Conservation (phyloP, 2,329 filamentous ascomycete species). For the Talaromyces sp. region DNA sequence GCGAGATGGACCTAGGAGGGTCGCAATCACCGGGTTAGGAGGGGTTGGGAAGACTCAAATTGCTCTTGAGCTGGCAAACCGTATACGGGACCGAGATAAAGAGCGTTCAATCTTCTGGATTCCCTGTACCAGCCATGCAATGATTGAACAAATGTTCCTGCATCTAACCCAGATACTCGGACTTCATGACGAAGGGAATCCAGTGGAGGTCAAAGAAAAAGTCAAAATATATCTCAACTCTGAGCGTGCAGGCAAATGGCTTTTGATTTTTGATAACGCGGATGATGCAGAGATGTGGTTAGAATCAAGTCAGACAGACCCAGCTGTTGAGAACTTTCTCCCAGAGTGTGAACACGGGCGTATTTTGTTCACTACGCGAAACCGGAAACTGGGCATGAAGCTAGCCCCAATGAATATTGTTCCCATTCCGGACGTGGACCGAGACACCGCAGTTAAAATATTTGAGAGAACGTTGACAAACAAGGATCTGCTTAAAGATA, state of each 20-base stretch:
- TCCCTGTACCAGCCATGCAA: conserved; percentile 2
- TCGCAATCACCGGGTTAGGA: conserved; percentile 13
- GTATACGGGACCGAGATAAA: not conserved
- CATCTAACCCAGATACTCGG: conserved; percentile 4
- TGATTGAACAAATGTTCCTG: conserved; percentile 12
- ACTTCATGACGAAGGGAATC: conserved; percentile 4
- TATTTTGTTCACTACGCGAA: conserved; percentile 28
- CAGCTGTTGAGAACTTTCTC: conserved; percentile 12
- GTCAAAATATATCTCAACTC: conserved; percentile 15
- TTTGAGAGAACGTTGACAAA: conserved; percentile 14
- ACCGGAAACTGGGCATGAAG: conserved; percentile 13
- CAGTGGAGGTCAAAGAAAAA: conserved; percentile 3
- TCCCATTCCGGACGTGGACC: conserved; percentile 11
- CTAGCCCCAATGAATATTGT: conserved; percentile 17
- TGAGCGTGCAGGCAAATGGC: conserved; percentile 15
- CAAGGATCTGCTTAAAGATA: conserved; percentile 15
- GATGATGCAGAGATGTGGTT: conserved; percentile 21
- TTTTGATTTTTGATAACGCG: conserved; percentile 26
- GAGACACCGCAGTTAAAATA: conserved; percentile 10
- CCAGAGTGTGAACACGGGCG: conserved; percentile 16
- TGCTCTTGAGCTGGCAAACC: conserved; percentile 13
- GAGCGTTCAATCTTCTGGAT: conserved; percentile 9
- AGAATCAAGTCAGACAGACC: not conserved
- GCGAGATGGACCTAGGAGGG: not conserved
- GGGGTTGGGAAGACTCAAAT: conserved; percentile 16